Evolutionary conservation across 2,329 filamentous ascomycete genomes (phyloP), one percentile per base, ranked within the genome.

Genomic region (Ophiosphaerella narmari): DNA sequence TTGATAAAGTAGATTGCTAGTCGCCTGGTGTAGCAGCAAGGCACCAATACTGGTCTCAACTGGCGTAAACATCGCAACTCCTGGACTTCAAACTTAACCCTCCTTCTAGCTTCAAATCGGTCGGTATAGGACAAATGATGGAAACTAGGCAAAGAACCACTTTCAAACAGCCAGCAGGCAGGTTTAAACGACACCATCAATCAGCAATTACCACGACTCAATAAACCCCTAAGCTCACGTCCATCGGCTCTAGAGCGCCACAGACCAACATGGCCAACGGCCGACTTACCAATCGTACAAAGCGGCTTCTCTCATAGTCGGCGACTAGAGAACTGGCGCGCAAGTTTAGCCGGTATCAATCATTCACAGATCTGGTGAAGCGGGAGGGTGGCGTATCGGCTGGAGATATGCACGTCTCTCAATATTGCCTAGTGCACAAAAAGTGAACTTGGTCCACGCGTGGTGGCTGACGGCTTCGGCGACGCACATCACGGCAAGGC

Each of bases 21-120:
- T 79, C 38, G 77, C 74, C 59, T 80, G 77, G 48, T 78, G 78
- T 41, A 82, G 71, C 45, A 82, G 65, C 11, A 82, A 43, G 2
- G 80, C 79, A 14, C 80, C 80, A 9, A 82, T 60, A 5, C 76
- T 74, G 12, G 80, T 80, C 55, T 82, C 75, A 23, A 82, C 46
- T 0, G 80, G 79, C 1, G 80, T 82, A 57, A 82, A 82, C 80
- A 82, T 82, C 18, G 16, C n/a, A 41, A 18, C 12, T 43, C 31
- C 23, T 43, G 24, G 23, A 16, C n/a, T 26, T 21, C 44, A 29
- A 29, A 29, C 7, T 43, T 9, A 14, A 14, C 6, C 5, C 16
- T 31, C n/a, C 6, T 16, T 7, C 23, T 23, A 12, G 18, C 40
- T 43, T 43, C 18, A 35, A 12, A 18, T 29, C n/a, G 4, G 24